Evolutionary conservation across 2,329 filamentous ascomycete genomes (phyloP).

Genomic region (Penicillium paneum): DNA sequence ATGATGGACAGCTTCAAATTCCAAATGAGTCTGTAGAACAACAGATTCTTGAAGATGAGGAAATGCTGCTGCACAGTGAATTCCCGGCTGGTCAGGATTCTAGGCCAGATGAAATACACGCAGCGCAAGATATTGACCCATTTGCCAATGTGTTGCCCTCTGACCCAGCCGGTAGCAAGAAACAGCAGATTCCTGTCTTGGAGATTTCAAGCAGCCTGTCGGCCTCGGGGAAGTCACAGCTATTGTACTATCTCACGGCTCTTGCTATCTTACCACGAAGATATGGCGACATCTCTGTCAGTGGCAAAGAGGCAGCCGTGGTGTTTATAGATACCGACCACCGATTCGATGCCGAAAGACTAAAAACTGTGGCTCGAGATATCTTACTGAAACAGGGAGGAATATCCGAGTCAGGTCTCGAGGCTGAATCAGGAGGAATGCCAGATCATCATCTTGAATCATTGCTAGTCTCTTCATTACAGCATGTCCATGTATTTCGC

Average conservation of each 20-base stretch:
- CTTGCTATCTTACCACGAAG: constrained; percentile 50
- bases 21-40: neutral
- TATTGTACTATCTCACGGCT: constrained; percentile 56
- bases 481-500: constrained; percentile 58
- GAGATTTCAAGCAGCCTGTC: constrained; percentile 54
- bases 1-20: constrained; percentile 1
- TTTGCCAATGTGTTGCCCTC: constrained; percentile 7
- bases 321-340: constrained; percentile 57
- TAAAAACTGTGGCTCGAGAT: constrained; percentile 35
- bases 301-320: constrained; percentile 50
- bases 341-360: constrained; percentile 51
- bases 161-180: constrained; percentile 5
- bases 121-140: neutral
- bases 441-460: constrained; percentile 17
- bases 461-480: constrained; percentile 42
- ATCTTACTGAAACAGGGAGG: constrained; percentile 24
- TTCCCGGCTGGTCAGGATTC: neutral
- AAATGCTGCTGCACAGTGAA: constrained; percentile 14
- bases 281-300: constrained; percentile 30
- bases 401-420: neutral
- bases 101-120: neutral
- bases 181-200: constrained; percentile 39
- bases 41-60: constrained; percentile 9
- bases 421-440: neutral
- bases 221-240: constrained; percentile 56